Conservation (phyloP, 345 rosid species). For the Isatis tinctoria region DNA sequence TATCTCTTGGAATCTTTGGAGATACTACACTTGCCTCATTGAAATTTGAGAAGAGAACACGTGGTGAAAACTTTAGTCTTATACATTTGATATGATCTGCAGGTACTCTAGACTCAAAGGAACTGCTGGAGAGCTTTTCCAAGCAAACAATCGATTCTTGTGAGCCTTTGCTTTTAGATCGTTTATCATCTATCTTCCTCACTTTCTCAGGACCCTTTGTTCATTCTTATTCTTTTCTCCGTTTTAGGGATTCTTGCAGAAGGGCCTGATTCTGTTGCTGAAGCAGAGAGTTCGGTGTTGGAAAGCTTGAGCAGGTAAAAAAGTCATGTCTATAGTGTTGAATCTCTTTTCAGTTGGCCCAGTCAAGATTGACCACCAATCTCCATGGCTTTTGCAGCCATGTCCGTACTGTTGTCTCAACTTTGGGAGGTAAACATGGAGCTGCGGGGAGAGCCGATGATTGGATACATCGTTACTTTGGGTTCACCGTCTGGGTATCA, state of each 20-base stretch:
- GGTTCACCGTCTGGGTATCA: slow-evolving; percentile 82
- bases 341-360: neutral
- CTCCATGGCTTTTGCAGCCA: slow-evolving; percentile 51
- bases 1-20: no score
- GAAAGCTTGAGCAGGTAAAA: slow-evolving; percentile 83
- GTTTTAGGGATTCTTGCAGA: slow-evolving; percentile 64
- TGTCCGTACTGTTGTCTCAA: slow-evolving; percentile 81
- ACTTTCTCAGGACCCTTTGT: neutral
- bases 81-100: slow-evolving; percentile 21
- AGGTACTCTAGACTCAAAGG: slow-evolving; percentile 81
- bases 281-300: slow-evolving; percentile 57
- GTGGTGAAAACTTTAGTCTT: no score
- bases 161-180: slow-evolving; percentile 39
- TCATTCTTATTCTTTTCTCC: slow-evolving; percentile 10
- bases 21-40: no score
- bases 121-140: slow-evolving; percentile 65
- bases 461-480: slow-evolving; percentile 84
- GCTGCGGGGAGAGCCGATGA: slow-evolving; percentile 55
- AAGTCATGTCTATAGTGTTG: neutral
- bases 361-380: neutral
- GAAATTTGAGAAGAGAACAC: no score
- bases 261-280: slow-evolving; percentile 62
- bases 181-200: neutral
- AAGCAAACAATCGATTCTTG: slow-evolving; percentile 79
- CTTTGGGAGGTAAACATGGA: slow-evolving; percentile 76